Evolutionary conservation across 1,139 yeast genomes (phyloP), one percentile per base, ranked within the genome.

Genomic region (Pichia terricola): DNA sequence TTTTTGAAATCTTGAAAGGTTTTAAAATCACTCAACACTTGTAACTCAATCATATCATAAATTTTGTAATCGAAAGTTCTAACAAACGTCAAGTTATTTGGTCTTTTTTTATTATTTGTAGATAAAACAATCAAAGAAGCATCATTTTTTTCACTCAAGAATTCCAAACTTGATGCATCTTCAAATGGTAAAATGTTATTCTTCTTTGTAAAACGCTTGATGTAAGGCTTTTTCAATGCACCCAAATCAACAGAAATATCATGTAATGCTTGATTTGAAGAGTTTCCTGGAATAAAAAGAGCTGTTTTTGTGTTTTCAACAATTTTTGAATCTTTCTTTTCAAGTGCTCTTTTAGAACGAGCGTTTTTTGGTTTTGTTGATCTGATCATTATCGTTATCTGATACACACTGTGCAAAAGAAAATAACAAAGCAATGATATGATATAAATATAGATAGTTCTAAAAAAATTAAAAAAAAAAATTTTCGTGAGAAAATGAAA

Each of bases 101-200:
- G 96, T 64, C 98, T 78, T 70, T 94, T 91, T 66, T 91, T 94
- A 61, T 86, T 87, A 65, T 78, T 78, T 25, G 87, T 72, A 6
- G 89, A 76, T 46, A 89, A 72, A n/a, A 91, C 95, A 60, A 91
- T 64, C 51, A 91, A 68, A 3, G 97, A 87, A 40, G 84, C 66
- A 64, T 91, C 98, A 63, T 91, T 94, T 73, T 91, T 94, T 64
- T 89, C 96, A 51, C 95, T 74, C 62, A 89, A 85, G 59, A 94
- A 91, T 64, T 94, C 98, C 48, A 94, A 67, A 38, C 82, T 77
- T 5, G 81, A 60, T n/a, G 87, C 74, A 60, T 94, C 97, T 65
- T 91, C 99, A 65, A 91, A 91, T 10, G 98, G 98, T 57, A 84
- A 75, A 50, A 91, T 73, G 43, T 86, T 91, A 60, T 91, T 91